Conservation (phyloP, 306 rosid genomes). For the Styphnolobium japonicum region DNA sequence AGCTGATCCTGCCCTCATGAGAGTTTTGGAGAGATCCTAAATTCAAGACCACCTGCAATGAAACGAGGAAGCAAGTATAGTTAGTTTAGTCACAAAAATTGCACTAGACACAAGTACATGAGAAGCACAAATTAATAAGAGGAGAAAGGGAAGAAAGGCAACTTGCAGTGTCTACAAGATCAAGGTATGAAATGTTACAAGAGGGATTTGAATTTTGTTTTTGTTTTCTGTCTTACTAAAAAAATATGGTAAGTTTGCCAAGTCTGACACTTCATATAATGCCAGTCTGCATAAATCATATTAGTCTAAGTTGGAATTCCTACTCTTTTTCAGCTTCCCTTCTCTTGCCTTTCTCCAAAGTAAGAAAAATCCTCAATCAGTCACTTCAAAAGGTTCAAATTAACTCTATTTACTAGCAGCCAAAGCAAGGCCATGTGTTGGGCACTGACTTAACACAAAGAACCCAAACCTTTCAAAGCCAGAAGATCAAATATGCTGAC, state of each 20-base stretch:
- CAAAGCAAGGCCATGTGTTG: background rate
- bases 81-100: background rate
- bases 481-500: slow-evolving; percentile 10
- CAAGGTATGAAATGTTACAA: background rate
- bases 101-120: slow-evolving; percentile 6
- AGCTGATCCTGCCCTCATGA: slow-evolving; percentile 72
- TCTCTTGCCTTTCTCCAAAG: background rate
- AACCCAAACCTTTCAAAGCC: background rate
- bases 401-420: background rate
- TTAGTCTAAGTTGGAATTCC: background rate
- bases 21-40: slow-evolving; percentile 89
- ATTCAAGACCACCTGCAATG: slow-evolving; percentile 77
- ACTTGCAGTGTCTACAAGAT: background rate
- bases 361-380: background rate
- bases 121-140: background rate
- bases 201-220: background rate
- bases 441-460: background rate
- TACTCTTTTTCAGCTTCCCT: background rate
- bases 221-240: background rate
- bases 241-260: background rate
- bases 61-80: background rate
- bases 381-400: background rate
- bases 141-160: background rate
- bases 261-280: background rate
- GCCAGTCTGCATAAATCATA: background rate